phyloP scores from a whole-genome alignment of 805 yeast genomes.

The Yarrowia divulgata region DNA sequence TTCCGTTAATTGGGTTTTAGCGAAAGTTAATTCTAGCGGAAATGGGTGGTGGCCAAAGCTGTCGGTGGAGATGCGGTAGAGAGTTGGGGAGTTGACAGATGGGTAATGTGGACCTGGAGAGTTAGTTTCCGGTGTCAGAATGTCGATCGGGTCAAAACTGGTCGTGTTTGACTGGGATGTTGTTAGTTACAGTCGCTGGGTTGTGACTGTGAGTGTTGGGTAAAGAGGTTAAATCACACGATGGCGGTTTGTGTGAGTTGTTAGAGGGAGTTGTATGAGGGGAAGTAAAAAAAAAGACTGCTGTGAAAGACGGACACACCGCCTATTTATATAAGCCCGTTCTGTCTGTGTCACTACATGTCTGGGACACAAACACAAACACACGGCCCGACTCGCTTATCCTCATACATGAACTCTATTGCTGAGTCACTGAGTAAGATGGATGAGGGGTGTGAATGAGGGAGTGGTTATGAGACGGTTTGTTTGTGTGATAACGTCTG shows the following conservation, averaged over 20 bases:
- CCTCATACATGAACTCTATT: conserved; percentile 5
- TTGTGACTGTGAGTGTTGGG: no score
- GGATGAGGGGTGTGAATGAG: background rate
- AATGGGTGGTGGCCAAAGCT: background rate
- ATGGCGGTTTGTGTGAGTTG: no score
- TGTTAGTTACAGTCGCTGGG: no score
- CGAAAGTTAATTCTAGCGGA: background rate
- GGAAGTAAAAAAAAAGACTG: no score
- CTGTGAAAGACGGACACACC: no score
- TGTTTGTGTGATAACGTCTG: no score
- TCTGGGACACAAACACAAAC: background rate
- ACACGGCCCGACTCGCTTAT: conserved; percentile 22
- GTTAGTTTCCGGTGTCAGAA: background rate
- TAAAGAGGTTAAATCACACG: no score
- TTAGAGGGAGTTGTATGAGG: no score
- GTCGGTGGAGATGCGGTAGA: background rate
- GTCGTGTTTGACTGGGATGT: no score
- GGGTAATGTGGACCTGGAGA: background rate
- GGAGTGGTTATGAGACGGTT: background rate
- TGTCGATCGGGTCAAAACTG: no score
- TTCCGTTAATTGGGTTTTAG: background rate
- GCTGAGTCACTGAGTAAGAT: conserved; percentile 28
- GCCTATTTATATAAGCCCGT: background rate
- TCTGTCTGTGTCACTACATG: no score
- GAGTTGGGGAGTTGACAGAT: background rate